Evolutionary conservation across 2,329 filamentous ascomycete species (phyloP), one percentile per base, ranked within the genome.

Genomic region (Alternaria solani): DNA sequence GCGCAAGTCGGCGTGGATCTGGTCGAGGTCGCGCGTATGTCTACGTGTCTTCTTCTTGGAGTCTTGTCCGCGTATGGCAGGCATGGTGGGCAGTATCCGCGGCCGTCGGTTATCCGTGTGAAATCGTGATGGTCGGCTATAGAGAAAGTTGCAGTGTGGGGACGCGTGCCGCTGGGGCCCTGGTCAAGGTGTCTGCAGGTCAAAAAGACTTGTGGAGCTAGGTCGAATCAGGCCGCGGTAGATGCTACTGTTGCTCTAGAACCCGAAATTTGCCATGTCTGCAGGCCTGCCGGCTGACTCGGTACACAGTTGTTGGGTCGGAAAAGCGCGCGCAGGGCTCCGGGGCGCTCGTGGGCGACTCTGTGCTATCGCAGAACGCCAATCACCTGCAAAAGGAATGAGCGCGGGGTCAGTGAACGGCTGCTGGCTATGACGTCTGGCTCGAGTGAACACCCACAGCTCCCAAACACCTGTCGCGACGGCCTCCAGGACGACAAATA

Each of bases 1-100:
- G 65, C 85, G 83, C 57, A 97, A 81, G 78, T 99, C 95, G 66
- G 89, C 88, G 75, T 94, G 89, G 79, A 98, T 88, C 81, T 98
- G 94, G 80, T 99, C 95, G 74, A 97, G 85, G 79, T 96, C 94
- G 79, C 95, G 95, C 73, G 72, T 81, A 65, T 81, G 75, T 47
- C 79, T 77, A 48, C 80, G 76, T 61, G 82, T 82, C 78, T 83
- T 83, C 70, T 80, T 81, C 71, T 83, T 83, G 38, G 80, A 83
- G 59, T 83, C 76, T 55, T 79, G 71, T 66, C 82, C 82, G 57
- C 82, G 78, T 63, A 84, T 83, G 61, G 82, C 82, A 61, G 82
- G 82, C 82, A 84, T 84, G 62, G 59, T 75, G 73, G 47, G 58
- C 46, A 55, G 63, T 65, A 67, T 72, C 69, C 68, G 71, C 67